phyloP scores from a whole-genome alignment of 2,329 filamentous ascomycete species.

The Colletotrichum sp. region DNA sequence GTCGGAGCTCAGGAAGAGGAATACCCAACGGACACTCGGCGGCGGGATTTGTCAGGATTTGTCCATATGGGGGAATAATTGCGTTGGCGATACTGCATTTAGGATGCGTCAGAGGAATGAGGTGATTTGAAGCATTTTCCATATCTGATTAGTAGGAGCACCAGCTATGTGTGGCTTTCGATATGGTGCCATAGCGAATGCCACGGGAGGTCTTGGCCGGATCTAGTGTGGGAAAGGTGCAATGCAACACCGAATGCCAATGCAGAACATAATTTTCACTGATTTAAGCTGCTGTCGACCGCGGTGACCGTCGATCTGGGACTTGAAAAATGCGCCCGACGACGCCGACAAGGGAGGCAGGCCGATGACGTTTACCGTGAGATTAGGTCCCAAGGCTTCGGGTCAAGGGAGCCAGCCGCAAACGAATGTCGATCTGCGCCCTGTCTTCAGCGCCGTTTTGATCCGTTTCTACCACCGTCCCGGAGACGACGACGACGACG shows the following conservation, averaged over 20 bases:
- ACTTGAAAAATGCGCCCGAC: background rate
- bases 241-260: background rate
- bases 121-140: conserved; percentile 9
- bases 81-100: conserved; percentile 3
- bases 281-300: background rate
- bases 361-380: background rate
- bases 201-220: background rate
- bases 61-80: conserved; percentile 3
- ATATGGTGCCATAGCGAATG: conserved; percentile 10
- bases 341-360: background rate
- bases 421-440: background rate
- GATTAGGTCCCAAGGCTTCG: background rate
- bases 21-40: conserved; percentile 16
- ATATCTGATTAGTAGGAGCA: background rate
- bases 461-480: background rate
- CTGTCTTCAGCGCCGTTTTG: too few species aligned
- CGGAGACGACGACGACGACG: background rate
- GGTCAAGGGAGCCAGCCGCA: conserved; percentile 2
- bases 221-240: background rate
- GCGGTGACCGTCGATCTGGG: background rate
- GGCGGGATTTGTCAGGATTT: conserved; percentile 12
- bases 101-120: conserved; percentile 6
- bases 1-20: conserved; percentile 8
- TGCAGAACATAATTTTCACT: background rate
- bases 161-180: conserved; percentile 5